A percentile compares a stretch with the other conserved stretches of the same genome.
Evolutionary conservation across 2,329 filamentous ascomycete species (phyloP).

Genomic region (Thermomyces lanuginosus): DNA sequence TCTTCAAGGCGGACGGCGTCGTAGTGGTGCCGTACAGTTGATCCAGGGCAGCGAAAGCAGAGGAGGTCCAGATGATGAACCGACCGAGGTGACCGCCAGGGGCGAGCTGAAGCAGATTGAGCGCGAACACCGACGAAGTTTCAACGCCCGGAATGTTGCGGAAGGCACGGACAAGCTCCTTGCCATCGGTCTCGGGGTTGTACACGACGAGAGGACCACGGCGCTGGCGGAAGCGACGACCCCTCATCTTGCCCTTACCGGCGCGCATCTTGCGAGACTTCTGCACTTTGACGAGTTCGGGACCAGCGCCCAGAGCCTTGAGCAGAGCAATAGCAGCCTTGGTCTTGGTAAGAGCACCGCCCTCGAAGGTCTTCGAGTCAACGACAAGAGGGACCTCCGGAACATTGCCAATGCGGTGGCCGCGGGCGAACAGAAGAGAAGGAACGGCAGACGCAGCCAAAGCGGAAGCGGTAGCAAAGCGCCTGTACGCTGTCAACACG

Average conservation of each 20-base stretch:
- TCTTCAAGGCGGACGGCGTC: slow-evolving; percentile 81
- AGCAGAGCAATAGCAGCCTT: slow-evolving; percentile 72
- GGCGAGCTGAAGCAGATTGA: slow-evolving; percentile 98
- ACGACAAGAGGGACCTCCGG: slow-evolving; percentile 95
- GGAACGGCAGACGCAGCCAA: slow-evolving; percentile 91
- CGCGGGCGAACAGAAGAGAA: slow-evolving; percentile 88
- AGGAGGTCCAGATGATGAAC: slow-evolving; percentile 97
- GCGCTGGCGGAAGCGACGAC: slow-evolving; percentile 91
- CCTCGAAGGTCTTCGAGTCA: slow-evolving; percentile 76
- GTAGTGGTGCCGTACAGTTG: slow-evolving; percentile 92
- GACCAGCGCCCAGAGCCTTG: slow-evolving; percentile 74
- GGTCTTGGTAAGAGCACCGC: slow-evolving; percentile 70
- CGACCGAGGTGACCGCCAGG: slow-evolving; percentile 97
- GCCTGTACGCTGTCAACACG: slow-evolving; percentile 32
- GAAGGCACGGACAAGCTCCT: slow-evolving; percentile 85
- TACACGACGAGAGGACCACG: slow-evolving; percentile 96
- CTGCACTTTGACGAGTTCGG: slow-evolving; percentile 91
- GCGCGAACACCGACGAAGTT: slow-evolving; percentile 79
- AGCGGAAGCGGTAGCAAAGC: slow-evolving; percentile 94
- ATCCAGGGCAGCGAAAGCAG: slow-evolving; percentile 92
- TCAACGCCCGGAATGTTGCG: slow-evolving; percentile 98
- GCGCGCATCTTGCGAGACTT: slow-evolving; percentile 91
- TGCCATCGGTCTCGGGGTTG: slow-evolving; percentile 87
- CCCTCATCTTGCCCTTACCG: slow-evolving; percentile 97
- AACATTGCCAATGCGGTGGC: slow-evolving; percentile 82